phyloP scores from a whole-genome alignment of 768 basidiomycete species.

The Tylopilus rubrobrunneus region DNA sequence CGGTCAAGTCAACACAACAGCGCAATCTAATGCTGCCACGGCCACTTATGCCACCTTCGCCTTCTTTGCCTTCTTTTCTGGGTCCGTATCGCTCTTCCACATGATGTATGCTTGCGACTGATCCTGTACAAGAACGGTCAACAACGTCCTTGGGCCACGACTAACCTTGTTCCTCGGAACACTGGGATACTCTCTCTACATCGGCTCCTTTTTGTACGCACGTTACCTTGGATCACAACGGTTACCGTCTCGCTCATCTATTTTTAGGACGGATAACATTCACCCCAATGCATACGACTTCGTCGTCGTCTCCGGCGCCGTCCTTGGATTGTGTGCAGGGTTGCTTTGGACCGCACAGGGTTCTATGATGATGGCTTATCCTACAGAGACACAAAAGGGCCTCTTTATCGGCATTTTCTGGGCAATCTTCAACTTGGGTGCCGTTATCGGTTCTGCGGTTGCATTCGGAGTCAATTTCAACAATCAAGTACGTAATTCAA shows the following conservation, averaged over 20 bases:
- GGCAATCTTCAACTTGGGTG: slow-evolving; percentile 79
- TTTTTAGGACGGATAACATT: slow-evolving; percentile 62
- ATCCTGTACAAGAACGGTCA: slow-evolving; percentile 53
- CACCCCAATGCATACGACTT: slow-evolving; percentile 59
- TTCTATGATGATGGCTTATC: slow-evolving; percentile 81
- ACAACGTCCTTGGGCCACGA: slow-evolving; percentile 76
- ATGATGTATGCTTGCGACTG: background rate
- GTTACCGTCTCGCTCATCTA: background rate
- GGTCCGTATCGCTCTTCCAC: slow-evolving; percentile 39
- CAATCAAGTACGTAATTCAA: slow-evolving; percentile 43
- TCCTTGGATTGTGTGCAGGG: slow-evolving; percentile 69
- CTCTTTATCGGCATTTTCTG: slow-evolving; percentile 77
- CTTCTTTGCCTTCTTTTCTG: slow-evolving; percentile 61
- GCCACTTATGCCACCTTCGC: slow-evolving; percentile 67
- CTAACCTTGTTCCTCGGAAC: slow-evolving; percentile 73
- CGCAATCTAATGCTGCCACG: slow-evolving; percentile 65
- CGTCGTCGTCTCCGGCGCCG: slow-evolving; percentile 65
- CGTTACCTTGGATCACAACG: background rate
- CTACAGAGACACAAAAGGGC: slow-evolving; percentile 76
- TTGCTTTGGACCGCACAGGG: slow-evolving; percentile 84
- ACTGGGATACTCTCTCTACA: slow-evolving; percentile 71
- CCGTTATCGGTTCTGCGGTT: slow-evolving; percentile 74
- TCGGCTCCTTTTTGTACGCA: slow-evolving; percentile 66
- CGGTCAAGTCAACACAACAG: slow-evolving; percentile 64
- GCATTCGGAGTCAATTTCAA: slow-evolving; percentile 69